These are phyloP conservation scores for Aquanectria penicillioides DNA, from an alignment of 2,329 filamentous ascomycete genomes.

Conservation along the genomic window DNA sequence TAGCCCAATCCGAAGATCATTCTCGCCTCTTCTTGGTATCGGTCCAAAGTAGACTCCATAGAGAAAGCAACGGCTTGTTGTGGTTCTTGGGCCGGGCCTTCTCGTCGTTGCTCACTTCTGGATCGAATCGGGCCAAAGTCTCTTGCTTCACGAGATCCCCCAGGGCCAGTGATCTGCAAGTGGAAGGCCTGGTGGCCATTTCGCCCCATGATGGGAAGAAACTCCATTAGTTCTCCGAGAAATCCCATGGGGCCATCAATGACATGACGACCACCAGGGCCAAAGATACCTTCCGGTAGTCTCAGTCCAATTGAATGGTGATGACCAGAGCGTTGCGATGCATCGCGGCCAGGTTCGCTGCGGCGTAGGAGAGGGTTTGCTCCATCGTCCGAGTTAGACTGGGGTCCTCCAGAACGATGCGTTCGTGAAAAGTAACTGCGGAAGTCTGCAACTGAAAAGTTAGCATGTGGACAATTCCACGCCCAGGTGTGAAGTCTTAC, in stretches of 20 bases:
- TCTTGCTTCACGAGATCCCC: conserved; percentile 59
- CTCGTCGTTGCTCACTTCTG: conserved; percentile 60
- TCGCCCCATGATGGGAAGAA: conserved; percentile 58
- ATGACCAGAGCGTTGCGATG: conserved; percentile 58
- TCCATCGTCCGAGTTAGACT: conserved; percentile 78
- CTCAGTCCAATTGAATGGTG: conserved; percentile 65
- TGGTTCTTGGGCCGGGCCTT: conserved; percentile 65
- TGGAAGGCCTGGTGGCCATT: conserved; percentile 65
- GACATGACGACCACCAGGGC: conserved; percentile 46
- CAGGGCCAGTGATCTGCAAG: conserved; percentile 65
- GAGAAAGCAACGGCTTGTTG: conserved; percentile 81
- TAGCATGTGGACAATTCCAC: conserved; percentile 14
- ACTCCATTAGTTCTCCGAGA: conserved; percentile 66
- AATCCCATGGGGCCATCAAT: conserved; percentile 64
- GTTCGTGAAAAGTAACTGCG: conserved; percentile 60
- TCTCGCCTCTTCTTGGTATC: conserved; percentile 91
- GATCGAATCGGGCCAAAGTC: conserved; percentile 57
- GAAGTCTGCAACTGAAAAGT: conserved; percentile 52
- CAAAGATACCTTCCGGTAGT: conserved; percentile 58
- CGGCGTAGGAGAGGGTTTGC: conserved; percentile 87
- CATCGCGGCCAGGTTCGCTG: conserved; percentile 55
- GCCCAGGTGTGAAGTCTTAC: conserved; percentile 50
- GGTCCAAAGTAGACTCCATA: conserved; percentile 74
- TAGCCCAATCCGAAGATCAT: conserved; percentile 80
- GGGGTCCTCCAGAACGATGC: conserved; percentile 63